Conservation (phyloP, 169 alveolate genomes). For the Plasmodium chabaudi region DNA sequence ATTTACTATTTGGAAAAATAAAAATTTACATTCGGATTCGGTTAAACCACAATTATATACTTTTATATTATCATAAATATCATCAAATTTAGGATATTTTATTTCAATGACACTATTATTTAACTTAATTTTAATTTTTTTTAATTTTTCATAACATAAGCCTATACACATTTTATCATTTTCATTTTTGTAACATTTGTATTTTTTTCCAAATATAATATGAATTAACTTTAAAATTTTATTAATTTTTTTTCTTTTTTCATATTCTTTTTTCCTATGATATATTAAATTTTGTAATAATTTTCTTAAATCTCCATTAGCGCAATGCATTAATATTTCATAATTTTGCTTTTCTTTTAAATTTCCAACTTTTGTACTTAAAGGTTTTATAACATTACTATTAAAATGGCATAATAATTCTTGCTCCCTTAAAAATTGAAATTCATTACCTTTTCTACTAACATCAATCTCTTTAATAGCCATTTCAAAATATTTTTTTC, state of each 20-base stretch:
- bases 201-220: constrained; percentile 51
- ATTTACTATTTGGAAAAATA: constrained; percentile 81
- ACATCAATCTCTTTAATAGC: constrained; percentile 75
- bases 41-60: constrained; percentile 80
- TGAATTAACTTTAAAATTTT: constrained; percentile 68
- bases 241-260: constrained; percentile 68
- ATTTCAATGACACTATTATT: constrained; percentile 41
- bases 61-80: constrained; percentile 53
- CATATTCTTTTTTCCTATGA: constrained; percentile 72
- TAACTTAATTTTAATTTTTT: constrained; percentile 52
- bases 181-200: constrained; percentile 47
- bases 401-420: constrained; percentile 85
- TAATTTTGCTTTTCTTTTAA: constrained; percentile 70
- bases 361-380: constrained; percentile 77
- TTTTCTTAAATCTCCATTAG: constrained; percentile 83
- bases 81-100: constrained; percentile 38
- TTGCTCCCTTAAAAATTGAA: constrained; percentile 84
- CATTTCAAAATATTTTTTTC: constrained; percentile 39
- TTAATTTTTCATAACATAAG: constrained; percentile 64
- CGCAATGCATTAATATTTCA: constrained; percentile 85
- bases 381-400: constrained; percentile 83
- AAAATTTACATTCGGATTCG: constrained; percentile 81
- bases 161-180: constrained; percentile 39
- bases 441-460: constrained; percentile 62
- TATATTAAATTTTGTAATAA: constrained; percentile 61